Evolutionary conservation across 257 asterid species (phyloP), one percentile per base, ranked within the genome.

Genomic region (Capsicum rhomboideum): DNA sequence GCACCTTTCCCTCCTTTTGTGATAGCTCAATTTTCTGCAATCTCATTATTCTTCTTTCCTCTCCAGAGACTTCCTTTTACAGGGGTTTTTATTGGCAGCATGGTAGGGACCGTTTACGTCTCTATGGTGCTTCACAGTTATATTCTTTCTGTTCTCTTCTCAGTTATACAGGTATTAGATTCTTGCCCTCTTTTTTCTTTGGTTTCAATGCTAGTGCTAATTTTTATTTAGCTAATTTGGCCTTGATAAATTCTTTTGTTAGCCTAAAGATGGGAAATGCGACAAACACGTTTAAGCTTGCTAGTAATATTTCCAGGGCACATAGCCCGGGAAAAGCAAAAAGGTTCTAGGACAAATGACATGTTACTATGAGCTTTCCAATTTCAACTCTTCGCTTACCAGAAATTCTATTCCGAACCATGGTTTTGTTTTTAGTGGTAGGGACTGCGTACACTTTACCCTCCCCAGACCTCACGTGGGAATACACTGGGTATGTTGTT

Each of bases 61-160:
- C 74, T 82, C 44, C 97, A 94, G 98, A 92, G 98, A 83, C 91
- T 94, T 68, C 95, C 97, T 68, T 93, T 93, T 67, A 94, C 98
- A 80, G 28, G 90, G 72, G 92, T 93, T 83, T 94, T 93, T 86
- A 37, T 91, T 58, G 91, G 97, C 74, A 93, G 94, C 93, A 94
- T 93, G 90, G 97, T 80, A 31, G 94, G 95, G 72, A 94, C 98
- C 4, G 82, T 94, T 21, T 94, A 91, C 61, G 97, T 93, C 42
- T 94, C 98, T 66, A 93, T 94, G 97, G 94, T 94, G 86, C 97
- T 92, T 85, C 97, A 94, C 83, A 93, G 97, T 87, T 94, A 94
- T 87, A 64, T 94, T 82, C 94, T 94, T 55, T 94, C 95, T 53
- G 97, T 92, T 63, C 49, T 94, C 75, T 94, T 93, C 95, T 94